phyloP scores from a whole-genome alignment of 768 basidiomycete species.

The Suillus subluteus region DNA sequence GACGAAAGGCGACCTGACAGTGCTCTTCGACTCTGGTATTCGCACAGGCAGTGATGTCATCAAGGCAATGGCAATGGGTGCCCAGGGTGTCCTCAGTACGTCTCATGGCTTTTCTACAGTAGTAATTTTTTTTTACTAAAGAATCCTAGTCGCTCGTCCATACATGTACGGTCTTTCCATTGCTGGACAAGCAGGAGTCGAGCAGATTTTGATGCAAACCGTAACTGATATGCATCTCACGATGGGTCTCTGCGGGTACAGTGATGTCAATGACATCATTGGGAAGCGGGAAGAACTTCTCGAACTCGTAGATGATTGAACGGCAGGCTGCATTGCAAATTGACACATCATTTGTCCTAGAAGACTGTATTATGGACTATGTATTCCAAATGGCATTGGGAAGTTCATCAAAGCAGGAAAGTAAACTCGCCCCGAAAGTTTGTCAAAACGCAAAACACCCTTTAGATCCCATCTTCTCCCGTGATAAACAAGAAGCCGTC shows the following conservation, averaged over 20 bases:
- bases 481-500: neutral
- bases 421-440: neutral
- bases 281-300: conserved; percentile 47
- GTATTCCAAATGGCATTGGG: neutral
- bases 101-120: conserved; percentile 13
- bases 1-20: conserved; percentile 59
- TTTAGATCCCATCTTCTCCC: neutral
- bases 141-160: conserved; percentile 64
- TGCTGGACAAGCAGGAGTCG: conserved; percentile 73
- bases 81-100: conserved; percentile 77
- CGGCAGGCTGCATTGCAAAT: neutral
- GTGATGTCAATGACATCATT: conserved; percentile 60
- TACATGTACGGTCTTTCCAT: conserved; percentile 74
- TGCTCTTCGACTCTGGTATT: conserved; percentile 75
- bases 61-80: conserved; percentile 85
- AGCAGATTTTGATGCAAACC: conserved; percentile 69
- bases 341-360: too few relatives aligned
- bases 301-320: conserved; percentile 7
- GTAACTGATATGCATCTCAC: conserved; percentile 71
- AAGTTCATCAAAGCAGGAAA: neutral
- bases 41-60: conserved; percentile 83
- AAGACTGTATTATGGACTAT: neutral
- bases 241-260: conserved; percentile 65
- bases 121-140: neutral
- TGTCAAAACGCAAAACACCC: neutral